phyloP scores from a whole-genome alignment of 768 basidiomycete genomes.

The Porphyrellus cyaneotinctus region DNA sequence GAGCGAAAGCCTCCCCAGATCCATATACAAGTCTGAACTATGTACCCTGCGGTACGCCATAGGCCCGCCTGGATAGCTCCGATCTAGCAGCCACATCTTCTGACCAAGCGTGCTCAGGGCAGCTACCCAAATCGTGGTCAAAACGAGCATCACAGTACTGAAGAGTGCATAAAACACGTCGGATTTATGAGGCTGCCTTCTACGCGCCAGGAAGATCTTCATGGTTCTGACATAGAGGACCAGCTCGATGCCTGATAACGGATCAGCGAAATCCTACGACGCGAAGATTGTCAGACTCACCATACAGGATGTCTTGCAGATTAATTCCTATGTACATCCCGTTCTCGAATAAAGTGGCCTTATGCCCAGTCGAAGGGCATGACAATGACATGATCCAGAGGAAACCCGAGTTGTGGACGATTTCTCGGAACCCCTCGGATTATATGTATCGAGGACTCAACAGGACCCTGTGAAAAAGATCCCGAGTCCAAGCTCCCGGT shows the following conservation, averaged over 20 bases:
- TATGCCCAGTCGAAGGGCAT: background rate
- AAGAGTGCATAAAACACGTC: slow-evolving; percentile 16
- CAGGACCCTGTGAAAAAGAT: background rate
- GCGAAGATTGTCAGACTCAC: background rate
- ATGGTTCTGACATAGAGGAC: slow-evolving; percentile 17
- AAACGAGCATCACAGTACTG: slow-evolving; percentile 16
- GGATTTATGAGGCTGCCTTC: background rate
- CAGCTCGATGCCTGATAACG: slow-evolving; percentile 11
- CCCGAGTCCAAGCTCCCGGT: too few species aligned
- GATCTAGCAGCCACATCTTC: slow-evolving; percentile 31
- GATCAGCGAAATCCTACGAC: background rate
- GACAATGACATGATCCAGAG: slow-evolving; percentile 2
- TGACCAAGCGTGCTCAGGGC: slow-evolving; percentile 8
- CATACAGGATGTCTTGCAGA: slow-evolving; percentile 16
- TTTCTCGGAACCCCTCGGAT: background rate
- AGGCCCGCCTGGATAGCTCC: slow-evolving; percentile 31
- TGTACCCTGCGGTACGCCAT: background rate
- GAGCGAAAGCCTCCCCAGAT: background rate
- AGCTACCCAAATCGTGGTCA: slow-evolving; percentile 29
- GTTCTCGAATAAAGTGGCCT: slow-evolving; percentile 1
- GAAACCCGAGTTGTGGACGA: background rate
- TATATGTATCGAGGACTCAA: background rate
- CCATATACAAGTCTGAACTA: background rate
- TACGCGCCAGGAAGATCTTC: slow-evolving; percentile 1
- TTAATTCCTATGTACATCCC: slow-evolving; percentile 12